A percentile compares a stretch with the other conserved stretches of the same genome.
phyloP scores from a whole-genome alignment of 805 yeast genomes.

The Ogataea henricii region DNA sequence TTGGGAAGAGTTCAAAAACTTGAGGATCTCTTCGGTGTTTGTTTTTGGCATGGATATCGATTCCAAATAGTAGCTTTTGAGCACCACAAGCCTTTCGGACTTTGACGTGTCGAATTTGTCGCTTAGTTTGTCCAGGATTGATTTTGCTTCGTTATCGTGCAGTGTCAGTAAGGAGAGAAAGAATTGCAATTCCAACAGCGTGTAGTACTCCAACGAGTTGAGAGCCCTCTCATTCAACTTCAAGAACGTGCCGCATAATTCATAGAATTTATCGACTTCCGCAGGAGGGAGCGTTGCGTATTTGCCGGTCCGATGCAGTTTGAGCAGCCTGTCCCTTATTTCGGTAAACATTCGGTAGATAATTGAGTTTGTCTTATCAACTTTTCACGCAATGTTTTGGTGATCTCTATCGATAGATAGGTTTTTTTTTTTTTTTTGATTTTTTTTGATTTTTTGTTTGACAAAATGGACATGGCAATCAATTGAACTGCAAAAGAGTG shows the following conservation, averaged over 20 bases:
- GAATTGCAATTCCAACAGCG: slow-evolving; percentile 71
- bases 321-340: slow-evolving; percentile 43
- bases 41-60: slow-evolving; percentile 40
- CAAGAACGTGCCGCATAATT: slow-evolving; percentile 42
- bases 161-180: slow-evolving; percentile 60
- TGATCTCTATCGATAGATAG: too few species aligned
- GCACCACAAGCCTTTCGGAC: slow-evolving; percentile 56
- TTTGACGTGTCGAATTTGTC: slow-evolving; percentile 62
- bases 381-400: too few species aligned
- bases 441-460: too few species aligned
- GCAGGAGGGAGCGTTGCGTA: slow-evolving; percentile 52
- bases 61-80: slow-evolving; percentile 59
- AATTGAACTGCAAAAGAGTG: too few species aligned
- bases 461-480: too few species aligned
- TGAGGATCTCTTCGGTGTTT: slow-evolving; percentile 37
- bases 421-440: not conserved
- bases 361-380: too few species aligned
- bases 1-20: slow-evolving; percentile 34
- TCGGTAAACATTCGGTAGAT: slow-evolving; percentile 14
- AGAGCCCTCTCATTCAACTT: slow-evolving; percentile 27
- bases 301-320: slow-evolving; percentile 50
- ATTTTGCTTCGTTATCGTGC: slow-evolving; percentile 71
- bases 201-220: slow-evolving; percentile 50
- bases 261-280: slow-evolving; percentile 41
- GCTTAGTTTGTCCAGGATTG: slow-evolving; percentile 58